A percentile compares a stretch with the other conserved stretches of the same genome.
These are phyloP conservation scores for Orbilia oligospora DNA, from an alignment of 2,329 filamentous ascomycete genomes.

Conservation along the genomic window DNA sequence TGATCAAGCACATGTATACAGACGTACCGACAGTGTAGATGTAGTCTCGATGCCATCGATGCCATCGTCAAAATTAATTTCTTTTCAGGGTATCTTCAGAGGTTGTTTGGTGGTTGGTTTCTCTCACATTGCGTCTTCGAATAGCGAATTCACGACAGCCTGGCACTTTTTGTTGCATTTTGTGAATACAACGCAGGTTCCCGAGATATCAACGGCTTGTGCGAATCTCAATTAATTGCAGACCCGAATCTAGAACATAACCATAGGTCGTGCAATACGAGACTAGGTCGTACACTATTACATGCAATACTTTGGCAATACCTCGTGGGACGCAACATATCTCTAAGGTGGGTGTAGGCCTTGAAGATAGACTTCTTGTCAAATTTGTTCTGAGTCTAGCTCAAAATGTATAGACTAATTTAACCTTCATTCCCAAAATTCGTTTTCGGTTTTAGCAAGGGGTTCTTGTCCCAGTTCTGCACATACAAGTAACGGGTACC, in stretches of 20 bases:
- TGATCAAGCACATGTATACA: background rate
- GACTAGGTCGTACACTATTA: background rate
- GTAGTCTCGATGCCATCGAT: background rate
- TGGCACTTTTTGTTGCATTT: background rate
- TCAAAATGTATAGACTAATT: background rate
- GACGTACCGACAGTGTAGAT: background rate
- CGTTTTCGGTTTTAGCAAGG: background rate
- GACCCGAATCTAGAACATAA: background rate
- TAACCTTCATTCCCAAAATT: background rate
- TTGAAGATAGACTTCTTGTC: background rate
- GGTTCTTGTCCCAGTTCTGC: background rate
- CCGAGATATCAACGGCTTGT: background rate
- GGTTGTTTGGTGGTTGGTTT: background rate
- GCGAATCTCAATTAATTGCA: too few species aligned
- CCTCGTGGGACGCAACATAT: background rate
- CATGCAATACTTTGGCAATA: background rate
- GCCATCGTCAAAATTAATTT: background rate
- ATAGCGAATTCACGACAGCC: background rate
- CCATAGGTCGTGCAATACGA: background rate
- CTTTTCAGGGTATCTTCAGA: too few species aligned
- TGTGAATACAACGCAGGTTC: constrained; percentile 2
- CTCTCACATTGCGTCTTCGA: background rate
- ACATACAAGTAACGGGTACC: background rate
- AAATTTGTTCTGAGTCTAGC: background rate
- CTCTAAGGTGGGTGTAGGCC: background rate